Conservation (phyloP, 495 filamentous ascomycete species). For the Geopyxis carbonaria region DNA sequence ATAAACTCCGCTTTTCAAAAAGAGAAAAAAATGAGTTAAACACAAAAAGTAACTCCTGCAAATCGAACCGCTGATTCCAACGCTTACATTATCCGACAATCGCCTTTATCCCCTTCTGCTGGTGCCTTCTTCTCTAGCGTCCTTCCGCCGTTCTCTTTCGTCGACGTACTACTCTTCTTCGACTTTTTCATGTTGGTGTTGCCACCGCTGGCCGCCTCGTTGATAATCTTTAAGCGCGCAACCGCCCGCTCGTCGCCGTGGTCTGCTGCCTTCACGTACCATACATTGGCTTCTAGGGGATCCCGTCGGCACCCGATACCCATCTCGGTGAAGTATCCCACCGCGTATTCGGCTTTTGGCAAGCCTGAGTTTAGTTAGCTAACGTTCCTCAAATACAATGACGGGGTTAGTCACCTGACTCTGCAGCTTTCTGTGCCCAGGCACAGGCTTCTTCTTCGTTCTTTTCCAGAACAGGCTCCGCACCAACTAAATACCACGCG, state of each 20-base stretch:
- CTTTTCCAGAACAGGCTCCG: constrained; percentile 79
- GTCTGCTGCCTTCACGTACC: constrained; percentile 94
- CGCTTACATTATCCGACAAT: constrained; percentile 8
- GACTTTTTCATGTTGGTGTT: constrained; percentile 12
- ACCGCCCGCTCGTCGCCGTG: constrained; percentile 80
- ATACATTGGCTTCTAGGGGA: constrained; percentile 85
- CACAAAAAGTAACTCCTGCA: no score
- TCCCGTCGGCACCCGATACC: constrained; percentile 90
- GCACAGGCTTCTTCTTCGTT: constrained; percentile 94
- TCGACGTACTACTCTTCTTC: no score
- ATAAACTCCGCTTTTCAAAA: no score
- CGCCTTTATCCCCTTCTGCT: constrained; percentile 18
- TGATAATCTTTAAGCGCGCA: constrained; percentile 68
- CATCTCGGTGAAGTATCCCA: constrained; percentile 97
- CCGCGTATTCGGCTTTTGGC: constrained; percentile 84
- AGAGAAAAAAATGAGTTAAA: no score
- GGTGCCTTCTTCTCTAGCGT: constrained; percentile 14
- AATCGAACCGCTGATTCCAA: constrained; percentile 1
- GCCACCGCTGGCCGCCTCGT: constrained; percentile 51
- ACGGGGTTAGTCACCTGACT: constrained; percentile 46
- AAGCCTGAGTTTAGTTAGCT: constrained; percentile 38
- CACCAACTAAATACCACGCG: constrained; percentile 96
- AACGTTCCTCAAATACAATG: background rate
- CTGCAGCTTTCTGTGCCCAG: constrained; percentile 77
- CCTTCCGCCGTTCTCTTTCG: constrained; percentile 15